Percentiles rank a stretch among this genome's conserved stretches.
Conservation (phyloP, 768 basidiomycete genomes). For the Boletus reticuloceps region DNA sequence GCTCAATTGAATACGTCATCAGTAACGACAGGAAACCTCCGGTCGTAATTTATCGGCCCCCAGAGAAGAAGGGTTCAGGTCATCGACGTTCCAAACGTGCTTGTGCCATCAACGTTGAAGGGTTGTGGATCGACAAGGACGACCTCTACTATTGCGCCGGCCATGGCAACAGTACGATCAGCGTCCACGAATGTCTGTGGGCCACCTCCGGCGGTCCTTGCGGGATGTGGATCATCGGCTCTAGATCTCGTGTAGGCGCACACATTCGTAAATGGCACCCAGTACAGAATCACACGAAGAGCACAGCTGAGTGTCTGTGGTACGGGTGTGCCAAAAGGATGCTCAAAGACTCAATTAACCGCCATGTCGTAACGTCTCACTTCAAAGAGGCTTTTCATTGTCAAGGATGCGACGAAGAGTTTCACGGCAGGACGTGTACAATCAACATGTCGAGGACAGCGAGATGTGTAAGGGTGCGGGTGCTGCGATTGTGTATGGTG, state of each 20-base stretch:
- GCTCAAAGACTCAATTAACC: constrained; percentile 4
- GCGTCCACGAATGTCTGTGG: constrained; percentile 12
- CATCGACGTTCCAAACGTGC: not conserved
- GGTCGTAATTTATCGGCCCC: not conserved
- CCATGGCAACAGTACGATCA: not conserved
- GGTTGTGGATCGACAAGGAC: constrained; percentile 2
- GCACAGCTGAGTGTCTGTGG: constrained; percentile 1
- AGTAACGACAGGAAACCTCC: not conserved
- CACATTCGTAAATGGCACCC: constrained; percentile 12
- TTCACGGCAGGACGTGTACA: constrained; percentile 7
- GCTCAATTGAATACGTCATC: too few relatives aligned
- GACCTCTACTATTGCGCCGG: not conserved
- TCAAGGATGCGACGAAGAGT: not conserved
- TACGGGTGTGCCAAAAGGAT: not conserved
- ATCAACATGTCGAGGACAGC: not conserved
- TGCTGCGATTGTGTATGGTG: not conserved
- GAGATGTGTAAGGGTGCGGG: not conserved
- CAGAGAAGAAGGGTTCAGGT: not conserved
- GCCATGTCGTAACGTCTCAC: constrained; percentile 7
- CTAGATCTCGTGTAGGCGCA: not conserved
- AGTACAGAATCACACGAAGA: not conserved
- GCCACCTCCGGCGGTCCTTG: not conserved
- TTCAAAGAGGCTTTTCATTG: constrained; percentile 6
- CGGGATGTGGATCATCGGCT: constrained; percentile 10
- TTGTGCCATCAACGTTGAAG: not conserved